phyloP scores from a whole-genome alignment of 2,329 filamentous ascomycete genomes.

The Nigrospora osmanthi region DNA sequence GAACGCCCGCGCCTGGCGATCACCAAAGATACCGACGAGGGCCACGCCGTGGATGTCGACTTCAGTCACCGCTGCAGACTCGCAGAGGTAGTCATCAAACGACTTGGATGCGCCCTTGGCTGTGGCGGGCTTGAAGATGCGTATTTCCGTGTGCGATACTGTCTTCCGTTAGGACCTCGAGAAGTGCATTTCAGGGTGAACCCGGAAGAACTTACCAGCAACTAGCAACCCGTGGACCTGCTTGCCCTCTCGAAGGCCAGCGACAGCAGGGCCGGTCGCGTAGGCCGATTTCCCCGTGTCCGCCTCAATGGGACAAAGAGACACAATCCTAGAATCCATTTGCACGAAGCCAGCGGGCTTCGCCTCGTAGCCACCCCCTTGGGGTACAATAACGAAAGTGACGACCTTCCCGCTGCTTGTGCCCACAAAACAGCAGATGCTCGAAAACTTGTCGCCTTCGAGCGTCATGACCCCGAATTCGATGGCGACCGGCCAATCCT shows the following conservation, averaged over 20 bases:
- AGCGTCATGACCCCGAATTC: constrained; percentile 92
- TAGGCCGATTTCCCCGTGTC: constrained; percentile 68
- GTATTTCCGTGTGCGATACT: constrained; percentile 65
- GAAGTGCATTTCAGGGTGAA: background rate
- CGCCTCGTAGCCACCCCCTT: constrained; percentile 63
- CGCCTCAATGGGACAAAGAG: constrained; percentile 70
- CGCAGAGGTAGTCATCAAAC: constrained; percentile 77
- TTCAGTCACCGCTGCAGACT: constrained; percentile 69
- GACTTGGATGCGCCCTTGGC: constrained; percentile 87
- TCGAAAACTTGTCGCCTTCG: constrained; percentile 92
- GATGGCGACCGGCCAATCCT: constrained; percentile 73
- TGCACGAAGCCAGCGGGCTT: constrained; percentile 61
- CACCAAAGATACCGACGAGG: constrained; percentile 77
- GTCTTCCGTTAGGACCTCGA: constrained; percentile 16
- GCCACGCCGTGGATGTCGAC: constrained; percentile 70
- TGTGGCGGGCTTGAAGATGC: constrained; percentile 78
- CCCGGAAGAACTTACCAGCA: constrained; percentile 44
- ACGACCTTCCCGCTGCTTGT: constrained; percentile 77
- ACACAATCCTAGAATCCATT: constrained; percentile 64
- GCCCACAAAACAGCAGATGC: constrained; percentile 85
- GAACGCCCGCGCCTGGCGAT: constrained; percentile 71
- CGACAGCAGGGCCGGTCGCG: constrained; percentile 69
- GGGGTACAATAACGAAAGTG: constrained; percentile 85
- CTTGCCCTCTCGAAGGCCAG: constrained; percentile 64
- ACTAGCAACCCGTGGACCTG: constrained; percentile 77